Evolutionary conservation across 306 rosid species (phyloP).

Genomic region (Dicorynia guianensis): DNA sequence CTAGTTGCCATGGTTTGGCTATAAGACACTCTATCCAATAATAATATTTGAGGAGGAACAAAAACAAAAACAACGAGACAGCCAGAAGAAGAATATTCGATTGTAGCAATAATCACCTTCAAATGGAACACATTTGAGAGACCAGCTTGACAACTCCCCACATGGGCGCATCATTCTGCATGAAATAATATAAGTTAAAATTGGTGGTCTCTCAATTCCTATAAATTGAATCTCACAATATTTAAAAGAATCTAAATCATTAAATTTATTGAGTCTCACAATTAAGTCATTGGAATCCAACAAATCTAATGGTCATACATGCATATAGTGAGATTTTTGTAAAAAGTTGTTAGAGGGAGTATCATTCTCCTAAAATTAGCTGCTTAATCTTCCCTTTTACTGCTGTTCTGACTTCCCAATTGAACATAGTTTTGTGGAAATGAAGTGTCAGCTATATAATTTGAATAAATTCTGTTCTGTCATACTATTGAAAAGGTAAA

Average conservation of each 20-base stretch:
- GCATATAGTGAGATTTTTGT: too few species aligned
- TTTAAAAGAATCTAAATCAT: too few species aligned
- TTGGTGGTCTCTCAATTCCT: background rate
- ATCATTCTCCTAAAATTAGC: background rate
- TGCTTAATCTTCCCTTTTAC: background rate
- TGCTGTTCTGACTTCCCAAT: slow-evolving; percentile 19
- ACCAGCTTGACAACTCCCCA: slow-evolving; percentile 75
- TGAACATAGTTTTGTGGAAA: slow-evolving; percentile 1
- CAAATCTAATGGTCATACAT: too few species aligned
- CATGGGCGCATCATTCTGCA: slow-evolving; percentile 98
- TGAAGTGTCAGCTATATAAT: background rate
- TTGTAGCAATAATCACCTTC: slow-evolving; percentile 40
- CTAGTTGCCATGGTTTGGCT: background rate
- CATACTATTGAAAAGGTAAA: background rate
- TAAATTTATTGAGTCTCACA: too few species aligned
- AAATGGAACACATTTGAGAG: slow-evolving; percentile 59
- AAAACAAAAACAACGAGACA: slow-evolving; percentile 24
- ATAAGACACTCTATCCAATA: background rate
- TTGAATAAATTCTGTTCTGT: background rate
- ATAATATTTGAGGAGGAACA: background rate
- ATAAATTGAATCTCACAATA: too few species aligned
- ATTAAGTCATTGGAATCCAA: too few species aligned
- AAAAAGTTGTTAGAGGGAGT: too few species aligned
- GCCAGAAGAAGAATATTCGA: slow-evolving; percentile 18
- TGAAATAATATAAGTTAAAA: slow-evolving; percentile 37